Conservation (phyloP, 345 rosid species). For the Rhodamnia argentea region DNA sequence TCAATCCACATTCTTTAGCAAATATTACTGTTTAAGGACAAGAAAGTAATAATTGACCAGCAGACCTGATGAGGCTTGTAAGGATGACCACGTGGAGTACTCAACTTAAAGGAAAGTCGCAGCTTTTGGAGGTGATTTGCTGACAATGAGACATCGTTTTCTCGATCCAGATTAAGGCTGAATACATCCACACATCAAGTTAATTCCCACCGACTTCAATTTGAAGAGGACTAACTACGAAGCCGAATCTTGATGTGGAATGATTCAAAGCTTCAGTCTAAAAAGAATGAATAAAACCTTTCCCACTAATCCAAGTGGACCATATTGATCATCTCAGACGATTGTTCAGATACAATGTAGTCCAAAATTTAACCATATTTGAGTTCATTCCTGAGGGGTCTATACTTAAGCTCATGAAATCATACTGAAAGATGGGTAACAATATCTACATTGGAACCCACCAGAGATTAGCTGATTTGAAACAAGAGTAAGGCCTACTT, state of each 20-base stretch:
- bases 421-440: not conserved
- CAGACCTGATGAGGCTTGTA: constrained; percentile 96
- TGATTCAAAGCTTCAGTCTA: not conserved
- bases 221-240: not conserved
- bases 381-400: not conserved
- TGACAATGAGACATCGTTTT: constrained; percentile 47
- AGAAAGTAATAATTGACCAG: not conserved
- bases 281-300: not conserved
- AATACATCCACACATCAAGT: not conserved
- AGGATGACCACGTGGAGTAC: constrained; percentile 50
- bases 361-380: not conserved
- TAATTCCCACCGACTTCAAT: not conserved
- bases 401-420: not conserved
- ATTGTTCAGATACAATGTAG: not conserved
- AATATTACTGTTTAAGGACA: not conserved
- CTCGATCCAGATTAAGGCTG: constrained; percentile 71
- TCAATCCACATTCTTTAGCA: constrained; percentile 5
- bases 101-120: constrained; percentile 59
- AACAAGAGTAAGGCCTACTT: not conserved
- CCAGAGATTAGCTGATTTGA: not conserved
- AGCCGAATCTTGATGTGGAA: not conserved
- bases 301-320: not conserved
- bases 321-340: not conserved
- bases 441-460: not conserved
- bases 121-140: constrained; percentile 98